Percentiles rank a stretch among this genome's conserved stretches.
phyloP scores from a whole-genome alignment of 129 eudicot species.

The Flaveria linearis region DNA sequence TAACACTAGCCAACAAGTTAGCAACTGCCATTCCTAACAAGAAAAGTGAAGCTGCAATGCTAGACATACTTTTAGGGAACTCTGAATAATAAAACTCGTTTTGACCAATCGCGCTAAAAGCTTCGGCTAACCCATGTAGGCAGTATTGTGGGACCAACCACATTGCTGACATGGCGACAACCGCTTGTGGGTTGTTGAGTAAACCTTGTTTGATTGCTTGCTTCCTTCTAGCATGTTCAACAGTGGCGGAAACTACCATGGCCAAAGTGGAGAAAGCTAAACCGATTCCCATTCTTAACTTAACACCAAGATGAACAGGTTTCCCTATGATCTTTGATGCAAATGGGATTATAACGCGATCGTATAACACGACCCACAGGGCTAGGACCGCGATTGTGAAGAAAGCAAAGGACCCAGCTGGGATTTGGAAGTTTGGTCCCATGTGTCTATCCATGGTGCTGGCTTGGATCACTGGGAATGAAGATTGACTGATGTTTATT shows the following conservation, averaged over 20 bases:
- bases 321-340: slow-evolving; percentile 7
- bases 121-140: slow-evolving; percentile 70
- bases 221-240: slow-evolving; percentile 50
- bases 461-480: slow-evolving; percentile 73
- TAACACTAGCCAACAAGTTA: slow-evolving; percentile 56
- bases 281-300: slow-evolving; percentile 75
- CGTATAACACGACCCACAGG: slow-evolving; percentile 71
- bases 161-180: slow-evolving; percentile 67
- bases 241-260: slow-evolving; percentile 50
- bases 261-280: slow-evolving; percentile 48
- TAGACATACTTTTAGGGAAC: slow-evolving; percentile 83
- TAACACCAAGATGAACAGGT: slow-evolving; percentile 32
- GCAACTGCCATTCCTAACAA: slow-evolving; percentile 61
- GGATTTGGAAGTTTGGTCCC: slow-evolving; percentile 52
- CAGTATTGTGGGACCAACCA: slow-evolving; percentile 75
- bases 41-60: slow-evolving; percentile 72
- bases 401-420: slow-evolving; percentile 58
- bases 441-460: slow-evolving; percentile 63
- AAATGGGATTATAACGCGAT: slow-evolving; percentile 45
- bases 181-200: slow-evolving; percentile 25
- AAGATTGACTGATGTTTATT: slow-evolving; percentile 49
- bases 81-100: slow-evolving; percentile 75
- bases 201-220: slow-evolving; percentile 54
- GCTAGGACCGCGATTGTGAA: slow-evolving; percentile 54
- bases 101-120: slow-evolving; percentile 77